Base-by-base conservation (phyloP, 441 rosid species). In the Pelargonium australe region DNA sequence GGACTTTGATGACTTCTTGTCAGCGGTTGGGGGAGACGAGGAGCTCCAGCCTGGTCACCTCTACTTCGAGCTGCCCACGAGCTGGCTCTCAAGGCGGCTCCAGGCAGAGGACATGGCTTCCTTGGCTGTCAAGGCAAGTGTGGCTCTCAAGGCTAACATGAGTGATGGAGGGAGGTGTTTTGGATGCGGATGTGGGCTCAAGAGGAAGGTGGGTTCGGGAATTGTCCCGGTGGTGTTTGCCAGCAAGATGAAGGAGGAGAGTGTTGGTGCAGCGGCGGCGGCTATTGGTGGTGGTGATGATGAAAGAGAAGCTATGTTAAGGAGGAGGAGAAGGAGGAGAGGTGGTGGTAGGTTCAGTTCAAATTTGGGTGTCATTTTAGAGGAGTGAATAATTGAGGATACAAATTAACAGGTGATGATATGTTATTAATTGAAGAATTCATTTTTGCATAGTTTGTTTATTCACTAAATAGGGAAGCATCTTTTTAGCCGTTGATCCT, bases 121-220 rank as follows among this genome's bases (percentile, higher is more conserved):
- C 70, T 80, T 87, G 76, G 87, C 83, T 3, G 80, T 78, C 53
- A 83, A 74, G 76, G 91, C 91, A 66, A 79, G 81, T 73, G 62
- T 68, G 58, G 91, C 87, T 43, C 73, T 84, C 7, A 75, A 71
- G 40, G n/a, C 16, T 13, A 13, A 4, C 20, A 51, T 16, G 13
- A 49, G 57, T 61, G 65, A 14, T 10, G 2, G 65, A 5, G 17
- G 47, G 47, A 25, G 63, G 7, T 58, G 69, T 1, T 65, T 25
- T 40, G 69, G 80, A 11, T 79, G 80, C 64, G 49, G 78, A 57
- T 19, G 19, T 53, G 19, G 60, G 5, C 20, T 53, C 19, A 19
- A 34, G 37, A 34, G 37, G 37, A 34, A 34, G 37, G 37, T 34
- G 5, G 5, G 37, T 34, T 53, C 60, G 60, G 60, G 16, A 19